Conservation (phyloP, 805 yeast species). For the Saturnispora dispora region DNA sequence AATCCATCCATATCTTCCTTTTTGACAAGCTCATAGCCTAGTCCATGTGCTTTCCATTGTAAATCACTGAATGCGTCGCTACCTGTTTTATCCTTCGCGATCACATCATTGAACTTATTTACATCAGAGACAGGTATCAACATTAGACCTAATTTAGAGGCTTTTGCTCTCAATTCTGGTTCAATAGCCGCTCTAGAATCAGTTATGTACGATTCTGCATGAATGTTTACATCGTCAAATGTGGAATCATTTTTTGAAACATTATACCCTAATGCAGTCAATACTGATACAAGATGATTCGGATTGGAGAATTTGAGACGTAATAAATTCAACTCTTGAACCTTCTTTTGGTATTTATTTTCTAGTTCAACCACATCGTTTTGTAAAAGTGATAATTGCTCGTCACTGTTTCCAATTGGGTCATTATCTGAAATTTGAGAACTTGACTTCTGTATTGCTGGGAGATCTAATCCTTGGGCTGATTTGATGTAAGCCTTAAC, state of each 20-base stretch:
- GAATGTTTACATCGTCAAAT: conserved; percentile 2
- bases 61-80: conserved; percentile 4
- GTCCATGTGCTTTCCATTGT: conserved; percentile 12
- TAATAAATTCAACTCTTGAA: conserved; percentile 6
- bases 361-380: conserved; percentile 8
- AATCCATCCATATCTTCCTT: conserved; percentile 12
- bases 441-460: conserved; percentile 4
- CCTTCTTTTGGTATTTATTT: conserved; percentile 6
- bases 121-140: conserved; percentile 25
- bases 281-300: conserved; percentile 1
- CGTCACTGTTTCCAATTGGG: not conserved
- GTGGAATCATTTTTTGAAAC: not conserved
- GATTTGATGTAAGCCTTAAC: conserved; percentile 12
- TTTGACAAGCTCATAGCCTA: conserved; percentile 17
- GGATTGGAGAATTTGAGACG: conserved; percentile 19
- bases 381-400: conserved; percentile 4
- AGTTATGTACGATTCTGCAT: conserved; percentile 2
- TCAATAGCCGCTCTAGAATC: conserved; percentile 1
- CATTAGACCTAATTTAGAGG: conserved; percentile 24
- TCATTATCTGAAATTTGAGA: not conserved
- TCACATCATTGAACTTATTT: conserved; percentile 17
- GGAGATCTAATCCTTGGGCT: conserved; percentile 8
- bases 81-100: conserved; percentile 17
- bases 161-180: conserved; percentile 22
- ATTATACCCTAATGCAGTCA: conserved; percentile 9